These are phyloP conservation scores for Cutaneotrichosporon sp. DNA, from an alignment of 1,284 basidiomycete species.

Conservation along the genomic window DNA sequence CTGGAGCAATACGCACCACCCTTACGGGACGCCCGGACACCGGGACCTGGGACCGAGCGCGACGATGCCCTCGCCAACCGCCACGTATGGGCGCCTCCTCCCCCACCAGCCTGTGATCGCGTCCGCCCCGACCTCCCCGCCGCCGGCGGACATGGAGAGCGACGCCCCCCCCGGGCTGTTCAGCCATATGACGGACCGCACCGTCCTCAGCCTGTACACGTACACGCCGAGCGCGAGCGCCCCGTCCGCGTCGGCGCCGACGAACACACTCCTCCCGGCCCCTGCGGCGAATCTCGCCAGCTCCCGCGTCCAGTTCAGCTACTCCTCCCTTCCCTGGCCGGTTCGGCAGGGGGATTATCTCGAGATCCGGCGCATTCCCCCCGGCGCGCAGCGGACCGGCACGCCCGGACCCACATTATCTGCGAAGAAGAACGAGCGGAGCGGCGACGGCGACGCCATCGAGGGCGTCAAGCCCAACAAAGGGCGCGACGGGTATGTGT, in stretches of 20 bases:
- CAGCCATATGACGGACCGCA: background rate
- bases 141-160: background rate
- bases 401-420: background rate
- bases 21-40: background rate
- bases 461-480: slow-evolving; percentile 29
- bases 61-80: background rate
- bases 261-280: slow-evolving; percentile 1
- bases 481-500: slow-evolving; percentile 42
- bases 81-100: background rate
- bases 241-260: background rate
- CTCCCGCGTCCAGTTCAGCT: slow-evolving; percentile 29
- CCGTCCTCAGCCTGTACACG: slow-evolving; percentile 30
- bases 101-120: background rate
- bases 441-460: slow-evolving; percentile 29
- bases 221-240: slow-evolving; percentile 19
- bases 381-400: background rate
- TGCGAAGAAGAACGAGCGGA: background rate
- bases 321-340: slow-evolving; percentile 35
- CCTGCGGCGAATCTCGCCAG: slow-evolving; percentile 17
- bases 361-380: slow-evolving; percentile 32
- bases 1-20: background rate
- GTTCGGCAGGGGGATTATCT: slow-evolving; percentile 39
- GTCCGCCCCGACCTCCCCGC: background rate
- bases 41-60: background rate
- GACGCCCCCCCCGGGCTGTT: background rate